Conservation (phyloP, 202 grass and related monocot genomes). For the Brachypodium distachyon region DNA sequence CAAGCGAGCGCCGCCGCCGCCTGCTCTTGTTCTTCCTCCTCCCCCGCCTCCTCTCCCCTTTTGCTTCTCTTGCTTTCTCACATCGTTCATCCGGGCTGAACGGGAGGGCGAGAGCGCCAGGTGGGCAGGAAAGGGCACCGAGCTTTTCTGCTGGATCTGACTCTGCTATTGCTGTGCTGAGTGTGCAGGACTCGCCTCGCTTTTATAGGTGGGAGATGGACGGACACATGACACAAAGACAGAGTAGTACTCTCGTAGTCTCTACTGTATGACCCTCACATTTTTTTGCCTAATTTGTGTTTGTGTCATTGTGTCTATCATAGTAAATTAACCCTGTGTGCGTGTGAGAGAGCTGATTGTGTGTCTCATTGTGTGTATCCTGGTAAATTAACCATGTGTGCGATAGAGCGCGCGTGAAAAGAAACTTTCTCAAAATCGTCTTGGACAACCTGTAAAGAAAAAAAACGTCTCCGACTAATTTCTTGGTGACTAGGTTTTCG, state of each 20-base stretch:
- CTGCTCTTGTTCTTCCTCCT: neutral
- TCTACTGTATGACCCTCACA: too few species aligned
- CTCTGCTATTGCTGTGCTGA: neutral
- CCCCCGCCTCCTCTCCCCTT: neutral
- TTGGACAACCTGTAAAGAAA: too few species aligned
- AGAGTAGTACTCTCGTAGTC: too few species aligned
- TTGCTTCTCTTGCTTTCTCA: conserved; percentile 10
- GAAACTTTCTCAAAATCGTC: too few species aligned
- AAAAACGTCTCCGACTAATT: too few species aligned
- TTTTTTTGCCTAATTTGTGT: neutral
- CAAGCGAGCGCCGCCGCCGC: neutral
- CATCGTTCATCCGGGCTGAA: conserved; percentile 13
- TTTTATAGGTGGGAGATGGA: neutral
- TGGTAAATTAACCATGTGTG: too few species aligned
- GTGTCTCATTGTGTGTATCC: too few species aligned
- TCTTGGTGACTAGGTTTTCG: too few species aligned
- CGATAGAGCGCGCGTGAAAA: too few species aligned
- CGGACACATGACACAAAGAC: neutral
- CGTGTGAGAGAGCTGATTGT: too few species aligned
- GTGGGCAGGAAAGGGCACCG: neutral
- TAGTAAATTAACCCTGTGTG: too few species aligned
- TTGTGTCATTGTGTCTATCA: too few species aligned
- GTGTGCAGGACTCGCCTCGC: neutral
- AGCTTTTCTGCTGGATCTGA: neutral
- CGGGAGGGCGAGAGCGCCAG: neutral